These are phyloP conservation scores for Nicotiana sylvestris DNA, from an alignment of 257 asterid genomes.

Conservation along the genomic window DNA sequence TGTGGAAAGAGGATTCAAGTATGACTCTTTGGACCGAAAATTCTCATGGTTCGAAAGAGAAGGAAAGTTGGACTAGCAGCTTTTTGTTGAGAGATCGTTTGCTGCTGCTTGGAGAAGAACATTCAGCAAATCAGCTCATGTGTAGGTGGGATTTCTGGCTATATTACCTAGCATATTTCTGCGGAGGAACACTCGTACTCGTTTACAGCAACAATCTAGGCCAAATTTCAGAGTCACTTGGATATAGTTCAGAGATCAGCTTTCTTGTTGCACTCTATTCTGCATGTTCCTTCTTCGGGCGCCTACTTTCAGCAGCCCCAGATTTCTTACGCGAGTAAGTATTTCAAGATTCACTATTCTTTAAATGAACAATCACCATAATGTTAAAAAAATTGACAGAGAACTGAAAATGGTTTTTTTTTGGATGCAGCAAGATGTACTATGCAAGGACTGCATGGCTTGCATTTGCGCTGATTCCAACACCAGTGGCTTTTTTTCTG, in stretches of 20 bases:
- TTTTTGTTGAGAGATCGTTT: slow-evolving; percentile 18
- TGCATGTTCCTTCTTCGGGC: slow-evolving; percentile 69
- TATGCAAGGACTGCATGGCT: slow-evolving; percentile 60
- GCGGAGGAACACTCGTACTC: slow-evolving; percentile 62
- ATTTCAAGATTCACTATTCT: neutral
- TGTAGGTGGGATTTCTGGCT: slow-evolving; percentile 56
- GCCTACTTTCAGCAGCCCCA: slow-evolving; percentile 52
- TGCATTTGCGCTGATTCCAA: slow-evolving; percentile 42
- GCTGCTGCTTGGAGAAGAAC: slow-evolving; percentile 55
- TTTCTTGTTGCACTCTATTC: slow-evolving; percentile 55
- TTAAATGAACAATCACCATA: neutral
- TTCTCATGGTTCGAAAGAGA: slow-evolving; percentile 18
- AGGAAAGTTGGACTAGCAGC: slow-evolving; percentile 13
- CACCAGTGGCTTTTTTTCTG: slow-evolving; percentile 46
- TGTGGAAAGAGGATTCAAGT: slow-evolving; percentile 12
- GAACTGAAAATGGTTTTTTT: neutral
- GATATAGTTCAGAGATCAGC: slow-evolving; percentile 33
- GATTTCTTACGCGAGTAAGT: slow-evolving; percentile 48
- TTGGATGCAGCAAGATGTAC: slow-evolving; percentile 41
- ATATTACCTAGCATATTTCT: slow-evolving; percentile 48
- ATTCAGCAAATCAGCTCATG: slow-evolving; percentile 36
- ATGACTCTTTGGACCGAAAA: slow-evolving; percentile 1
- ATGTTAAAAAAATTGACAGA: neutral
- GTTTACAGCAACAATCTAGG: slow-evolving; percentile 67
- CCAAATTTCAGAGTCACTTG: slow-evolving; percentile 59